These are phyloP conservation scores for Xerocomus spinulosus DNA, from an alignment of 768 basidiomycete genomes.

Conservation along the genomic window DNA sequence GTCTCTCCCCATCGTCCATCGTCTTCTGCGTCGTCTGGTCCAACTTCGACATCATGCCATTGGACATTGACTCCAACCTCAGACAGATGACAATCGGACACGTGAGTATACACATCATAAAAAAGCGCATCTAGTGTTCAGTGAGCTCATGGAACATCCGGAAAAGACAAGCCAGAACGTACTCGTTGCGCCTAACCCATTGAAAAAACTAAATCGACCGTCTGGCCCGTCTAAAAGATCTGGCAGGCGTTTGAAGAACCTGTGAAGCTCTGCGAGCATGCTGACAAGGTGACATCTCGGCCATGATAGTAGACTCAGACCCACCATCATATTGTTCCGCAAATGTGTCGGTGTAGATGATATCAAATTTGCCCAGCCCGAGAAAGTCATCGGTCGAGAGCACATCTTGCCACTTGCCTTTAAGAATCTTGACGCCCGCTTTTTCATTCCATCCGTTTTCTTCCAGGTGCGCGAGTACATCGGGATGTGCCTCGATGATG, in stretches of 20 bases:
- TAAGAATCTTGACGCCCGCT: constrained; percentile 71
- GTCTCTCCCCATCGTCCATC: constrained; percentile 72
- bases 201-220: constrained; percentile 92
- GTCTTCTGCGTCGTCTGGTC: constrained; percentile 35
- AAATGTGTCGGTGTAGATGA: constrained; percentile 91
- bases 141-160: not conserved
- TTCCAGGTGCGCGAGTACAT: constrained; percentile 82
- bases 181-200: constrained; percentile 95
- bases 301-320: constrained; percentile 2
- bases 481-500: constrained; percentile 92
- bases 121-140: constrained; percentile 64
- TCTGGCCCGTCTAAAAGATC: constrained; percentile 69
- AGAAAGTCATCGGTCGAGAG: constrained; percentile 57
- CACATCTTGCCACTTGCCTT: constrained; percentile 94
- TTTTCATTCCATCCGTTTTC: constrained; percentile 73
- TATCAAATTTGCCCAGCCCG: constrained; percentile 73
- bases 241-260: constrained; percentile 79
- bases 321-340: constrained; percentile 75
- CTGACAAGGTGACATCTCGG: not conserved
- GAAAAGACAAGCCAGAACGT: constrained; percentile 26
- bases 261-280: constrained; percentile 49
- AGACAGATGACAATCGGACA: constrained; percentile 82
- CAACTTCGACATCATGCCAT: constrained; percentile 82
- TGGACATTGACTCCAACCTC: constrained; percentile 71
- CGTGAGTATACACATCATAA: constrained; percentile 85